Percentiles rank a stretch among this genome's conserved stretches.
Conservation (phyloP, 257 asterid species). For the Vinca minor region DNA sequence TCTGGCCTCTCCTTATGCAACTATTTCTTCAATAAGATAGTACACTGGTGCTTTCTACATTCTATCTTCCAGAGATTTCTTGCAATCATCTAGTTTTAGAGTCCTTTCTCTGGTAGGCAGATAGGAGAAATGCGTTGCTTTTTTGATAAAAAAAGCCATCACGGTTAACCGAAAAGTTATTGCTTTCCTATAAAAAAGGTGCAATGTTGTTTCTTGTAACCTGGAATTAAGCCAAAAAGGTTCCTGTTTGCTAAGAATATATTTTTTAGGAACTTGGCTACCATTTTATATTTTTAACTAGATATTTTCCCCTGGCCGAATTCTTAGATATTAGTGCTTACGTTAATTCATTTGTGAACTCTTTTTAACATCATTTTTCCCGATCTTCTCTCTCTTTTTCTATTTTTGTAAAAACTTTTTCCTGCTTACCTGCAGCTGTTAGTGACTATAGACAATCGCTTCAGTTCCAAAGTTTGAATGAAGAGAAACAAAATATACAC, state of each 20-base stretch:
- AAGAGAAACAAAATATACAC: conserved; percentile 93
- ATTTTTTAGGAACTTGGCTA: not conserved
- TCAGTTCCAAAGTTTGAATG: conserved; percentile 87
- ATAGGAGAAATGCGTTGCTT: not conserved
- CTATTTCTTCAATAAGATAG: not conserved
- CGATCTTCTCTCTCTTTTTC: not conserved
- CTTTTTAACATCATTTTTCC: too few species aligned
- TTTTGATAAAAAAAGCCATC: not conserved
- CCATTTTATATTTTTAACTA: not conserved
- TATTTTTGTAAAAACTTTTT: not conserved
- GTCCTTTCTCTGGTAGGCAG: not conserved
- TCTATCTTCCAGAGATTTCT: not conserved
- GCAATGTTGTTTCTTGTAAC: not conserved
- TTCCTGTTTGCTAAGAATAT: not conserved
- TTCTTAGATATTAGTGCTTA: not conserved
- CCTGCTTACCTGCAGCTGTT: conserved; percentile 46
- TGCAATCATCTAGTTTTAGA: not conserved
- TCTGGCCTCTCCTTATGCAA: not conserved
- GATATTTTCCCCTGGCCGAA: not conserved
- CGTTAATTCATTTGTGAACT: not conserved
- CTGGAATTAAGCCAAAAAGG: not conserved
- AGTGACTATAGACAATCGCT: conserved; percentile 96
- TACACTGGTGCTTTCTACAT: not conserved
- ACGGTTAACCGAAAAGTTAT: not conserved
- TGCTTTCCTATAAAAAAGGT: not conserved